These are phyloP conservation scores for Solidago caesia DNA, from an alignment of 129 eudicot genomes.

Conservation along the genomic window DNA sequence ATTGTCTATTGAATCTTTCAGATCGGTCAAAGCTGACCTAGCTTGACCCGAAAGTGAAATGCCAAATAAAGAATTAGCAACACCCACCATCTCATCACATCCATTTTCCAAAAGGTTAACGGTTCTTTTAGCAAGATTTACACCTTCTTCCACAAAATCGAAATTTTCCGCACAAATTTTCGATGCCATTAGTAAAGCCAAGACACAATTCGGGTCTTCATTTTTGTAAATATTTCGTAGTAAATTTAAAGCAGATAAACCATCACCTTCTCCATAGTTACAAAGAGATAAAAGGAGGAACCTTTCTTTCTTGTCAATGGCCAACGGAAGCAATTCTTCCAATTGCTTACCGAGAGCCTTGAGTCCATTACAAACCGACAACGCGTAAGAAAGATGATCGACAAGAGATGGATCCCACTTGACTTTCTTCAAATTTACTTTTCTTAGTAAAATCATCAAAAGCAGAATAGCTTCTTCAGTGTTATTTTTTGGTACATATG, in stretches of 20 bases:
- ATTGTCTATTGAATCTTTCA: constrained; percentile 52
- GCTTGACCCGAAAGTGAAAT: constrained; percentile 53
- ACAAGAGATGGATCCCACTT: constrained; percentile 91
- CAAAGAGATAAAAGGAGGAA: constrained; percentile 67
- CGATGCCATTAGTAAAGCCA: constrained; percentile 66
- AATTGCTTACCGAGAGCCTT: constrained; percentile 58
- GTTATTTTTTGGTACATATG: constrained; percentile 73
- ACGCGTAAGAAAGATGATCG: constrained; percentile 81
- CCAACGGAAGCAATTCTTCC: constrained; percentile 66
- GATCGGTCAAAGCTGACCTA: constrained; percentile 41
- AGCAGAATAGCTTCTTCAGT: constrained; percentile 85
- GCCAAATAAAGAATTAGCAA: constrained; percentile 60
- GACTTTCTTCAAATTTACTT: constrained; percentile 47
- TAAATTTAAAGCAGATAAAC: constrained; percentile 54
- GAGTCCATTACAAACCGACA: constrained; percentile 59
- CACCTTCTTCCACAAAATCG: constrained; percentile 55
- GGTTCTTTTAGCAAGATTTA: constrained; percentile 50
- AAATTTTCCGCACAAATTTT: constrained; percentile 55
- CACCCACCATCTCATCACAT: constrained; percentile 54
- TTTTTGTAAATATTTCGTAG: constrained; percentile 47
- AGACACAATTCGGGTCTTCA: constrained; percentile 47
- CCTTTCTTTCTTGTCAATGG: constrained; percentile 56
- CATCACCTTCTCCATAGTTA: constrained; percentile 64
- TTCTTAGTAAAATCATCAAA: constrained; percentile 63
- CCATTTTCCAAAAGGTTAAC: constrained; percentile 41